Conservation (phyloP, 257 asterid genomes). For the Nicotiana paniculata region DNA sequence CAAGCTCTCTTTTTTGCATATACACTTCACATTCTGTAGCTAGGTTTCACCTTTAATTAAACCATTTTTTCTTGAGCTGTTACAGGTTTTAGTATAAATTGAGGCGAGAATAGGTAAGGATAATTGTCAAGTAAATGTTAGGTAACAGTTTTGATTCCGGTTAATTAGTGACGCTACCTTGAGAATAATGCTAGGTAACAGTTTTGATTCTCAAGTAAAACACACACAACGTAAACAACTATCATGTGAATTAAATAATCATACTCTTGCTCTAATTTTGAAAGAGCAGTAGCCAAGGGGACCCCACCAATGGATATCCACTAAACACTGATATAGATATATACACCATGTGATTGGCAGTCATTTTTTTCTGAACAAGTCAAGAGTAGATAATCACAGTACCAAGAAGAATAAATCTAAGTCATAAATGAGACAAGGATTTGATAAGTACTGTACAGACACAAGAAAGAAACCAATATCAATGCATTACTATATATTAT, state of each 20-base stretch:
- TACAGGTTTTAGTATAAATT: no score
- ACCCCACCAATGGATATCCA: slow-evolving; percentile 12
- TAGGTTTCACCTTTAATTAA: not conserved
- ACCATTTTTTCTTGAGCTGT: not conserved
- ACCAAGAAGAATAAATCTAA: slow-evolving; percentile 16
- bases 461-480: not conserved
- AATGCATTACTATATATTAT: no score
- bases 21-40: not conserved
- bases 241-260: slow-evolving; percentile 18
- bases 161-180: not conserved
- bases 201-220: no score
- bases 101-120: not conserved
- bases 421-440: slow-evolving; percentile 17
- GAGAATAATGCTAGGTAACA: no score
- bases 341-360: slow-evolving; percentile 30
- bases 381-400: not conserved
- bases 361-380: not conserved
- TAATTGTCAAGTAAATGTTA: not conserved
- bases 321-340: not conserved
- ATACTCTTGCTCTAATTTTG: not conserved
- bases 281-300: not conserved
- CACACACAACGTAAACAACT: not conserved
- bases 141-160: not conserved
- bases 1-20: not conserved
- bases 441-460: not conserved